Evolutionary conservation across 2,329 filamentous ascomycete genomes (phyloP), one percentile per base, ranked within the genome.

Genomic region (Ampelomyces quisqualis): DNA sequence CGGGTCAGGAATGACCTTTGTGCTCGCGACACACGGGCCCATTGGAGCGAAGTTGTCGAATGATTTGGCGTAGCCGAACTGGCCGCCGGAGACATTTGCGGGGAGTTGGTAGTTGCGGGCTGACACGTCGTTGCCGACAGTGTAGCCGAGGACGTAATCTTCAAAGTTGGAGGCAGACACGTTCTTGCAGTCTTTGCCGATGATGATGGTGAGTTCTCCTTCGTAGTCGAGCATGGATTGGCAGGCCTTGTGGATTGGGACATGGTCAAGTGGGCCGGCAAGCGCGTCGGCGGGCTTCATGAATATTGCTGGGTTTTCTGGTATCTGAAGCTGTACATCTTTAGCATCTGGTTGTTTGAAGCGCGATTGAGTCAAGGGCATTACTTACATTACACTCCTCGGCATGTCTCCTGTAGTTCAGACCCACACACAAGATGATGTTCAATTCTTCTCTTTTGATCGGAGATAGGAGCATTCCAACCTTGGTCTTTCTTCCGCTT

Each of bases 111-210:
- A 72, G 35, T 77, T 75, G 3, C 80, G 75, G 45, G 76, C 78
- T 2, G 79, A 82, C 5, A 85, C 75, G 56, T 85, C 81, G 65
- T 85, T 85, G 54, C 75, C 74, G 15, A 75, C 74, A 0, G 79
- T 81, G 59, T 85, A 85, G 19, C 82, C 81, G 2, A 85, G 74
- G 4, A 85, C 73, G 53, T 84, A 81, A 48, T 77, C 72, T 35
- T 80, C 58, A 4, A 80, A 79, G 19, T 82, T 73, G 0, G 69
- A 71, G 50, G 81, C 78, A 31, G 72, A 67, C 7, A 65, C 50
- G 47, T 69, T 67, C 32, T 68, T 68, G 38, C 53, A 60, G 49
- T 65, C 62, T 9, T 49, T 47, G 24, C 55, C 51, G 34, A 69
- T 60, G 26, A 69, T 40, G 30, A 68, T 45, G 38, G 63, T 66